Evolutionary conservation across 192 early-diverging fungal genomes (phyloP).

Genomic region (Podochytrium sp.): DNA sequence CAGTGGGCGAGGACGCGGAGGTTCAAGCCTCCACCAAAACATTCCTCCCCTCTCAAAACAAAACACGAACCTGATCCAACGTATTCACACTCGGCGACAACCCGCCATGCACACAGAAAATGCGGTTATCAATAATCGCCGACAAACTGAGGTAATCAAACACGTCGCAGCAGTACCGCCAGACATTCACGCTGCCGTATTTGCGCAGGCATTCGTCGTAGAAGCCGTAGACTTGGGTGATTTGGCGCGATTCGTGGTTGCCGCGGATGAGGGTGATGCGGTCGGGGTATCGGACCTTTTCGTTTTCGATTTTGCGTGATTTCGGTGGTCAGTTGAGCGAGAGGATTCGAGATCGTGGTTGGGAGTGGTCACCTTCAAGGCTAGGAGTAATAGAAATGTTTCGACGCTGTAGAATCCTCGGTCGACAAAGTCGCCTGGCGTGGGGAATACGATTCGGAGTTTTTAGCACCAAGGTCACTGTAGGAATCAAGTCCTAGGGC

Average conservation of each 20-base stretch:
- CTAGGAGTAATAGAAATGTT: slow-evolving; percentile 93
- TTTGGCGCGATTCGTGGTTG: slow-evolving; percentile 98
- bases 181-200: slow-evolving; percentile 97
- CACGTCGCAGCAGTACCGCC: slow-evolving; percentile 96
- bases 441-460: too few relatives aligned
- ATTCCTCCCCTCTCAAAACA: too few relatives aligned
- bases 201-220: slow-evolving; percentile 99
- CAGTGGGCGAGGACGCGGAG: too few relatives aligned
- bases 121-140: slow-evolving; percentile 93
- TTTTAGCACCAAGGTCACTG: too few relatives aligned
- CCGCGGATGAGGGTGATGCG: slow-evolving; percentile 93
- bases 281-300: slow-evolving; percentile 54
- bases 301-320: too few relatives aligned
- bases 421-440: slow-evolving; percentile 92
- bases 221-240: slow-evolving; percentile 99
- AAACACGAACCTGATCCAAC: slow-evolving; percentile 76
- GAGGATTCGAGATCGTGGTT: not conserved
- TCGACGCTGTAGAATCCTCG: slow-evolving; percentile 98
- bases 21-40: too few relatives aligned
- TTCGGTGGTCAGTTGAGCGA: not conserved
- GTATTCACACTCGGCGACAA: slow-evolving; percentile 92
- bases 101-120: slow-evolving; percentile 99
- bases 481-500: too few relatives aligned
- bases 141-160: slow-evolving; percentile 97
- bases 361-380: slow-evolving; percentile 76